Percentiles rank a stretch among this genome's conserved stretches.
These are phyloP conservation scores for Cajanus cajan DNA, from an alignment of 306 rosid genomes.

Conservation along the genomic window DNA sequence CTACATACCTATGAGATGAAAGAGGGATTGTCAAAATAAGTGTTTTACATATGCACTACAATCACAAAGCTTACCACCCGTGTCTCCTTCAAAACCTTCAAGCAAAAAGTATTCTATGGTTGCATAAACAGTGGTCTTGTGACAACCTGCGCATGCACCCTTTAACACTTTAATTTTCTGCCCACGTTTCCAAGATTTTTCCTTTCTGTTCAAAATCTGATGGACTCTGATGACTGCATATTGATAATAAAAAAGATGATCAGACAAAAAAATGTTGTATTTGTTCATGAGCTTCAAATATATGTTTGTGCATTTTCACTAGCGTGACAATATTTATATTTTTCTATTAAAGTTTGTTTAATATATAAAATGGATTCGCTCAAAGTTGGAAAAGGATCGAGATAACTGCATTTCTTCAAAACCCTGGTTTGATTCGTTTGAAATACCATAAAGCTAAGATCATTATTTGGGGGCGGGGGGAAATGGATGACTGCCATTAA, in stretches of 20 bases:
- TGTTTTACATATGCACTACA: background rate
- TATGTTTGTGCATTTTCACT: background rate
- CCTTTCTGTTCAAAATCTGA: constrained; percentile 44
- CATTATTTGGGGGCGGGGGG: background rate
- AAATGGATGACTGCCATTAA: background rate
- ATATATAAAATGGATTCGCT: background rate
- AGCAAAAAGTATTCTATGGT: constrained; percentile 63
- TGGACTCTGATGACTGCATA: constrained; percentile 54
- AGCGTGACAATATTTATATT: background rate
- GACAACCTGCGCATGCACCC: constrained; percentile 58
- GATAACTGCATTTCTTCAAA: background rate
- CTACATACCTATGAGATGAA: background rate
- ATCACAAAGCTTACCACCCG: constrained; percentile 53
- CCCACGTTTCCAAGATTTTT: constrained; percentile 45
- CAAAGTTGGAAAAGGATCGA: background rate
- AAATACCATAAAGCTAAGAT: background rate
- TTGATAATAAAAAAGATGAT: background rate
- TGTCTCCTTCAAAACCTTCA: constrained; percentile 59
- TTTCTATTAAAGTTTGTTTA: background rate
- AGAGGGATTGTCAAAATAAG: background rate
- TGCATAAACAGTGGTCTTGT: constrained; percentile 48
- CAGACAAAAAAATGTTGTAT: background rate
- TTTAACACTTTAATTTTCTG: constrained; percentile 51
- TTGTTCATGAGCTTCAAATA: background rate
- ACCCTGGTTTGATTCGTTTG: background rate